Conservation (phyloP, 106 monocot species). For the Acorus calamus region DNA sequence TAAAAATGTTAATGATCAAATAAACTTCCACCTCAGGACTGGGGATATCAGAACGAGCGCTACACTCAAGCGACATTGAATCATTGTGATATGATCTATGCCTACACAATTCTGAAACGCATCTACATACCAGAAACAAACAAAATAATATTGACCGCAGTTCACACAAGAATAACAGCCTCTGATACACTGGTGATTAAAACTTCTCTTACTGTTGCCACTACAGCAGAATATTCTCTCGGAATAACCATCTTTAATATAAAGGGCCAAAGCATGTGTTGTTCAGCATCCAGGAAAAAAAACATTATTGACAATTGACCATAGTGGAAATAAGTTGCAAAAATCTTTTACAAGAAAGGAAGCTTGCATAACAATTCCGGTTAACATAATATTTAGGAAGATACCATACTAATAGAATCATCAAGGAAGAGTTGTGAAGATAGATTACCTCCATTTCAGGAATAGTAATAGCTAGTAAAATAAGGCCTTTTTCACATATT, state of each 20-base stretch:
- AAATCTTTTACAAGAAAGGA: background rate
- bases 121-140: conserved; percentile 47
- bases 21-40: conserved; percentile 46
- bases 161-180: background rate
- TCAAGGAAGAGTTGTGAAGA: no score
- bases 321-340: background rate
- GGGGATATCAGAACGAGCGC: conserved; percentile 53
- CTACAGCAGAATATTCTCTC: conserved; percentile 77
- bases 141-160: background rate
- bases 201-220: conserved; percentile 59
- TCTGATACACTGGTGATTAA: background rate
- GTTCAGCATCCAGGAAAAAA: conserved; percentile 15
- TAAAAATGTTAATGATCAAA: background rate
- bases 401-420: background rate
- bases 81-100: conserved; percentile 36
- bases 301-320: background rate
- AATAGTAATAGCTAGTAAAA: conserved; percentile 80
- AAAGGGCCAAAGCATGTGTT: conserved; percentile 96
- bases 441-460: conserved; percentile 90
- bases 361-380: background rate
- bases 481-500: conserved; percentile 82
- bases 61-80: conserved; percentile 34
- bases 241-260: conserved; percentile 90
- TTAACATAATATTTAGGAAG: background rate
- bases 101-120: conserved; percentile 72